Evolutionary conservation across 257 asterid species (phyloP).

Genomic region (Haberlea rhodopensis): DNA sequence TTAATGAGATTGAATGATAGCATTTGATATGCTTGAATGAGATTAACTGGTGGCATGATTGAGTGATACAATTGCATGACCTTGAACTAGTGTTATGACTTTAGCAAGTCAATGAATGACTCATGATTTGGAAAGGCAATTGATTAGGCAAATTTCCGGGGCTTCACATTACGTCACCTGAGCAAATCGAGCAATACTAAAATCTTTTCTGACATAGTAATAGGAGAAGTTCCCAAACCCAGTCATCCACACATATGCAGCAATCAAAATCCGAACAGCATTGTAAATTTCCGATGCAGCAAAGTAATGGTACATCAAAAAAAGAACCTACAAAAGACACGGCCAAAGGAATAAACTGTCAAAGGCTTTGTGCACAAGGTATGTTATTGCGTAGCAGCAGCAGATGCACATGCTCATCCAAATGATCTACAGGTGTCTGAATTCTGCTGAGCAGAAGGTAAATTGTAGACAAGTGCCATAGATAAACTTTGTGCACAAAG

Average conservation of each 20-base stretch:
- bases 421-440: neutral
- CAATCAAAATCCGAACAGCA: slow-evolving; percentile 92
- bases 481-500: neutral
- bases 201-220: slow-evolving; percentile 88
- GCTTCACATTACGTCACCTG: slow-evolving; percentile 84
- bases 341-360: slow-evolving; percentile 13
- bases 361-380: slow-evolving; percentile 25
- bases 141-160: too few relatives aligned
- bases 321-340: slow-evolving; percentile 62
- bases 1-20: too few relatives aligned
- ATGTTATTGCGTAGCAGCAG: slow-evolving; percentile 1
- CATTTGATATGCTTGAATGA: too few relatives aligned
- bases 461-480: too few relatives aligned
- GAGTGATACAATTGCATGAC: too few relatives aligned
- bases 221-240: slow-evolving; percentile 98
- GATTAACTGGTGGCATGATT: too few relatives aligned
- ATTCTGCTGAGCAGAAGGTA: neutral
- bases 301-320: slow-evolving; percentile 94
- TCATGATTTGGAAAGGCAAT: too few relatives aligned
- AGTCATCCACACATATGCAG: slow-evolving; percentile 99
- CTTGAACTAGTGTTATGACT: too few relatives aligned
- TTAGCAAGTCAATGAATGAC: too few relatives aligned
- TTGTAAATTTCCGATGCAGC: slow-evolving; percentile 96
- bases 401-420: neutral
- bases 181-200: slow-evolving; percentile 89